Base-by-base conservation (phyloP, 1,284 basidiomycete species). In the Athelia psychrophila region DNA sequence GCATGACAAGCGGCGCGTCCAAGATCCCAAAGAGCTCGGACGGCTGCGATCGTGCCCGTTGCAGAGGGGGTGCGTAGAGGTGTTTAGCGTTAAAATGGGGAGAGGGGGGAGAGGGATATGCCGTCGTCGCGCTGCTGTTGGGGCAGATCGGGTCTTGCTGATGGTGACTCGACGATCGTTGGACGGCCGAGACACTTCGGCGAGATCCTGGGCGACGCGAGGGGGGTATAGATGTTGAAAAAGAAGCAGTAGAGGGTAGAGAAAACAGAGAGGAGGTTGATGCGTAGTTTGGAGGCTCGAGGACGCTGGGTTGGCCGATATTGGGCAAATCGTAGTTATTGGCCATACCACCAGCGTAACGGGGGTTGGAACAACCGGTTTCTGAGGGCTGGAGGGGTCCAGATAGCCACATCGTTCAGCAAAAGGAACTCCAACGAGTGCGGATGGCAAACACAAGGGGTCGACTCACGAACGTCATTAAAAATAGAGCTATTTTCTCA, bases 21-120 rank as follows among this genome's bases (percentile, higher is more conserved):
- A 73, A 62, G 18, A 72, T 52, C 15, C 62, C 67, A 15, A 54
- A 54, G 52, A 52, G 55, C 35, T 53, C 53, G 13, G 27, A 30
- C 5, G 27, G 27, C 27, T 30, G 61, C 30, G 53, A 35, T 42
- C 40, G 52, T 56, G 61, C 52, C 55, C 61, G 58, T 1, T 59
- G 9, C 42, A 49, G 9, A 68, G 74, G 25, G 74, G 54, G 2
- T 69, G 65, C 12, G 75, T 55, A 47, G 63, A 67, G 40, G 27
- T 30, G 27, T 13, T 13, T 30, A 30, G 65, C 59, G 56, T 71
- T 74, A 53, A 65, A 70, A 30, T 67, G 51, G 32, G 67, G 61
- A 6, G 66, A 64, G 12, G 74, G 74, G 27, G 74, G 75, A 23
- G 74, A 76, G 2, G 66, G 66, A 52, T 71, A 72, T 44, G 15